Conservation (phyloP, 441 rosid species). For the Bruguiera hainesii region DNA sequence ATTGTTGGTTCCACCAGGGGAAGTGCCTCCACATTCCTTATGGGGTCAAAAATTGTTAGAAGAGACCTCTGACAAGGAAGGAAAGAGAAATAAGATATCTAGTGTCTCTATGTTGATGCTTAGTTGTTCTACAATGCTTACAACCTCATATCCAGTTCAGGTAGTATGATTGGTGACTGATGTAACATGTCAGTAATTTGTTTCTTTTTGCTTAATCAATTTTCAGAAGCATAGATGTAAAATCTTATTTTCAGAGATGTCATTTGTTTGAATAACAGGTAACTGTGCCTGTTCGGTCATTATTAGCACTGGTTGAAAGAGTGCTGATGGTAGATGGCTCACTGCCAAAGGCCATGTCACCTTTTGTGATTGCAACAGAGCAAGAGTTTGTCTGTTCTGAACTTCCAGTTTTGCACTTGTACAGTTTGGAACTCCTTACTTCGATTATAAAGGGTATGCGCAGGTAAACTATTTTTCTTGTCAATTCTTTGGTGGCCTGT, state of each 20-base stretch:
- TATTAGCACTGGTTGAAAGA: slow-evolving; percentile 75
- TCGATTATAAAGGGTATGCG: slow-evolving; percentile 62
- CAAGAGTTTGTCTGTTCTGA: slow-evolving; percentile 74
- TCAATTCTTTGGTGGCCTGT: not conserved
- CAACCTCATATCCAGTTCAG: slow-evolving; percentile 61
- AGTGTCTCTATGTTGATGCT: slow-evolving; percentile 50
- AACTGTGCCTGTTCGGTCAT: slow-evolving; percentile 50
- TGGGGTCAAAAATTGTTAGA: slow-evolving; percentile 46
- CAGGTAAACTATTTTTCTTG: slow-evolving; percentile 41
- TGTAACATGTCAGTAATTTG: not conserved
- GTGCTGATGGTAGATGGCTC: slow-evolving; percentile 81
- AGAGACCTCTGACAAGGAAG: slow-evolving; percentile 36
- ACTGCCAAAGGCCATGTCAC: slow-evolving; percentile 38
- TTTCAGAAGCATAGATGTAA: not conserved
- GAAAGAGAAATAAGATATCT: slow-evolving; percentile 47
- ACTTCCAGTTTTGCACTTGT: slow-evolving; percentile 73
- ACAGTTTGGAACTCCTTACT: slow-evolving; percentile 59
- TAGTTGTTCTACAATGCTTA: slow-evolving; percentile 65
- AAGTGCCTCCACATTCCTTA: slow-evolving; percentile 56
- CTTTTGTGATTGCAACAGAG: slow-evolving; percentile 57
- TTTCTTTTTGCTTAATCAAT: slow-evolving; percentile 1
- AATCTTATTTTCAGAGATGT: slow-evolving; percentile 4
- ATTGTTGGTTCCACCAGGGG: slow-evolving; percentile 67
- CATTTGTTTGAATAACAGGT: slow-evolving; percentile 39
- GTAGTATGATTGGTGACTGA: slow-evolving; percentile 28